Evolutionary conservation across 306 rosid genomes (phyloP).

Genomic region (Begonia peltatifolia): DNA sequence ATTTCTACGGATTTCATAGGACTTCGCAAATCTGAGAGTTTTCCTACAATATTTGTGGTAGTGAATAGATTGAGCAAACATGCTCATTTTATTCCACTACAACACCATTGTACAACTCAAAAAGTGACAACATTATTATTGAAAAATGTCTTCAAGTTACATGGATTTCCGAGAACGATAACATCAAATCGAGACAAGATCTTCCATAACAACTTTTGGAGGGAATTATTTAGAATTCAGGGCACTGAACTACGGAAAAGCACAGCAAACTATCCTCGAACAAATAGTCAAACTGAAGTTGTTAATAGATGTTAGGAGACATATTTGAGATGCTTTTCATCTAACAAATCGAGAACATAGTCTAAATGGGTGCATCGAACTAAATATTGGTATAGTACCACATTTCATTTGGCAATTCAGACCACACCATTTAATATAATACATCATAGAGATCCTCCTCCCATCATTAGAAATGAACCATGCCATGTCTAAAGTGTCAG

Average conservation of each 20-base stretch:
- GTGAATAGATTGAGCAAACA: neutral
- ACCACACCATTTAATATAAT: no score
- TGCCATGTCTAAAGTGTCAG: no score
- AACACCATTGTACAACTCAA: neutral
- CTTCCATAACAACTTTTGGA: neutral
- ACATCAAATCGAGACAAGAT: neutral
- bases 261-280: neutral
- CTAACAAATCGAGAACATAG: no score
- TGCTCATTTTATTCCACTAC: neutral
- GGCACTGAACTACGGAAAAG: neutral
- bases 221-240: neutral
- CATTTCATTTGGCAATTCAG: no score
- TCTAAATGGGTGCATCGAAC: no score
- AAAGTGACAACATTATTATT: neutral
- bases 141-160: neutral
- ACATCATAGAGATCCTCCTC: neutral
- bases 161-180: neutral
- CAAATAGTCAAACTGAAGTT: neutral
- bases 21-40: neutral
- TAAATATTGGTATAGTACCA: no score
- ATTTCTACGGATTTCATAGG: constrained; percentile 3
- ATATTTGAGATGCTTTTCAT: neutral
- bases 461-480: no score
- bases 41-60: neutral
- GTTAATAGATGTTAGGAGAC: neutral